Percentiles rank a stretch among this genome's conserved stretches.
phyloP scores from a whole-genome alignment of 2,329 filamentous ascomycete species.

The Colletotrichum orbiculare region DNA sequence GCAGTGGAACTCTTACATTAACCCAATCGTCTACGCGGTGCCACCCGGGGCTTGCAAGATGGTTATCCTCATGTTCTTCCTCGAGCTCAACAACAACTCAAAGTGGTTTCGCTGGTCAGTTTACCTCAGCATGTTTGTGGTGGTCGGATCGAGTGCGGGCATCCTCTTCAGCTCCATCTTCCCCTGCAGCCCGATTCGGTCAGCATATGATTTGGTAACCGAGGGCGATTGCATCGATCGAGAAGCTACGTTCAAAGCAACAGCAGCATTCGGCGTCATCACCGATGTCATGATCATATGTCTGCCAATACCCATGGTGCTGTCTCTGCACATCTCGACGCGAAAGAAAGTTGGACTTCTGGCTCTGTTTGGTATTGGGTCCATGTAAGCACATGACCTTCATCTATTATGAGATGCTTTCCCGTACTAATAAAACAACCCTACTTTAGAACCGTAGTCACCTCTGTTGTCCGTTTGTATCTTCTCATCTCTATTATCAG shows the following conservation, averaged over 20 bases:
- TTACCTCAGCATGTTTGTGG: slow-evolving; percentile 30
- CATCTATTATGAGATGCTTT: not conserved
- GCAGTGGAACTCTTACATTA: slow-evolving; percentile 28
- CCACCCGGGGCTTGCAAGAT: slow-evolving; percentile 36
- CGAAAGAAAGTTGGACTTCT: slow-evolving; percentile 56
- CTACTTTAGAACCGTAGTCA: slow-evolving; percentile 43
- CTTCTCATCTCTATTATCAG: slow-evolving; percentile 41
- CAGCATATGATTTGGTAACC: slow-evolving; percentile 41
- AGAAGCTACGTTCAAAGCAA: slow-evolving; percentile 57
- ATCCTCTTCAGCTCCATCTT: slow-evolving; percentile 46
- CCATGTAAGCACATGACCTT: slow-evolving; percentile 34
- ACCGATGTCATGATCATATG: slow-evolving; percentile 58
- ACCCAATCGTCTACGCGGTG: slow-evolving; percentile 37
- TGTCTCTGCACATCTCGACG: slow-evolving; percentile 53
- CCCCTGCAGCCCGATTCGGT: slow-evolving; percentile 44
- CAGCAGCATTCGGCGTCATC: slow-evolving; percentile 56
- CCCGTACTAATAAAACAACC: not conserved
- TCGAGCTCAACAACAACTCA: slow-evolving; percentile 29
- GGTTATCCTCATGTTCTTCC: slow-evolving; percentile 36
- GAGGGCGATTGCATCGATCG: slow-evolving; percentile 53
- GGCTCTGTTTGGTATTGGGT: slow-evolving; percentile 55
- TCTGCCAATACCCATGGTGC: slow-evolving; percentile 56
- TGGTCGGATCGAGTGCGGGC: slow-evolving; percentile 33
- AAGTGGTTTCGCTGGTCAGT: slow-evolving; percentile 33
- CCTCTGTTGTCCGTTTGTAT: slow-evolving; percentile 43